Base-by-base conservation (phyloP, 805 yeast genomes). In the Saccharomyces paradoxus region DNA sequence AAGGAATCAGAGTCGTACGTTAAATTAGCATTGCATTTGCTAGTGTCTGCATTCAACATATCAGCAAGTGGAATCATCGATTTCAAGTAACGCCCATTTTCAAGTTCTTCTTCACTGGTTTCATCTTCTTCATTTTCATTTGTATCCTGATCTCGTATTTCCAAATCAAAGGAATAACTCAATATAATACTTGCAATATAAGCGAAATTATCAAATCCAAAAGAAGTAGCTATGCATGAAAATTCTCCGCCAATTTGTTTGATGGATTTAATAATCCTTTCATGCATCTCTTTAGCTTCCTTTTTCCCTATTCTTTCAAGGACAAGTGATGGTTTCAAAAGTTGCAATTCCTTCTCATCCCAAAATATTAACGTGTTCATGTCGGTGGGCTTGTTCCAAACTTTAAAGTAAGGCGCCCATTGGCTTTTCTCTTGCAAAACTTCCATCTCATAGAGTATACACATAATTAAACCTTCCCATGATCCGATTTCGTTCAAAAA, bases 11-110 rank as follows among this genome's bases (percentile, higher is more conserved):
- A 59, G 30, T 74, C 78, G 59, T 77, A 81, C 46, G 77, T 77
- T 57, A 90, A 71, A 55, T 83, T 79, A 7, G 97, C 96, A 67
- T 92, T 92, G 62, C 82, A 82, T 17, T 79, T 73, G 8, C 77
- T 77, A 1, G 96, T 86, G 64, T 91, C 94, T 1, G 97, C 89
- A 65, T 94, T 92, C 56, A 94, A 72, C 24, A 89, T 83, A 66
- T 92, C 99, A 0, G 98, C 98, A 49, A 90, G 73, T 0, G 98
- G 96, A 2, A 91, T 89, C 96, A 94, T 86, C 0, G 95, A 85
- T 66, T 91, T 91, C 59, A 78, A 72, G 56, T 74, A 80, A 57
- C 65, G 4, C 57, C 64, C 44, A 2, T 55, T 68, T 8, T 66
- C 68, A 4, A 65, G 69, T 28, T 74, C 80, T 14, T 69, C 72